Evolutionary conservation across 2,329 filamentous ascomycete species (phyloP).

Genomic region (Fusarium marasasianum): DNA sequence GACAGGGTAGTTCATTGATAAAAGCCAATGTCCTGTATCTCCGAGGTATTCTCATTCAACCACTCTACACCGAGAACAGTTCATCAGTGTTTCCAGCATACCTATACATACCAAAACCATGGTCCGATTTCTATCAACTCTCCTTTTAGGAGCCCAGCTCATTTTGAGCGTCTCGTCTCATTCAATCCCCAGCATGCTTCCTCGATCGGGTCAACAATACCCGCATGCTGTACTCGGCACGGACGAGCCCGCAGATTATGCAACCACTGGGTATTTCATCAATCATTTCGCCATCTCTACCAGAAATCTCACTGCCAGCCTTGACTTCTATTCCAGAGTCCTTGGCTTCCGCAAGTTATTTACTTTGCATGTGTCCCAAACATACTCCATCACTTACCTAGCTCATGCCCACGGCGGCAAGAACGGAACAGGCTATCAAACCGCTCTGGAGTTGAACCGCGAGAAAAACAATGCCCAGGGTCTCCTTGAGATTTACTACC

Average conservation of each 20-base stretch:
- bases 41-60: too few species aligned
- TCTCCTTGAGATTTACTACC: background rate
- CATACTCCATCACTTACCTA: background rate
- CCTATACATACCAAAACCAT: background rate
- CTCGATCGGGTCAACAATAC: background rate
- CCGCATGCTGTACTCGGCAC: background rate
- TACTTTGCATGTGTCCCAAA: background rate
- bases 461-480: slow-evolving; percentile 9
- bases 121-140: background rate
- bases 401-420: background rate
- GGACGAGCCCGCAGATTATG: background rate
- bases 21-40: background rate
- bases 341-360: slow-evolving; percentile 2
- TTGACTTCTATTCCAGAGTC: slow-evolving; percentile 3
- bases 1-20: background rate
- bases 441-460: background rate
- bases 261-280: background rate
- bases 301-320: background rate
- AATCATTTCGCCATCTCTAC: slow-evolving; percentile 1
- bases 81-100: too few species aligned
- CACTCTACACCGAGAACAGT: fast-evolving
- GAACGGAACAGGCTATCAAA: slow-evolving; percentile 5
- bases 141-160: background rate
- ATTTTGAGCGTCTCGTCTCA: background rate
- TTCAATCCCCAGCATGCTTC: background rate